A percentile compares a stretch with the other conserved stretches of the same genome.
Conservation (phyloP, 371 early-diverging fungal species). For the Rhizopus sp. region DNA sequence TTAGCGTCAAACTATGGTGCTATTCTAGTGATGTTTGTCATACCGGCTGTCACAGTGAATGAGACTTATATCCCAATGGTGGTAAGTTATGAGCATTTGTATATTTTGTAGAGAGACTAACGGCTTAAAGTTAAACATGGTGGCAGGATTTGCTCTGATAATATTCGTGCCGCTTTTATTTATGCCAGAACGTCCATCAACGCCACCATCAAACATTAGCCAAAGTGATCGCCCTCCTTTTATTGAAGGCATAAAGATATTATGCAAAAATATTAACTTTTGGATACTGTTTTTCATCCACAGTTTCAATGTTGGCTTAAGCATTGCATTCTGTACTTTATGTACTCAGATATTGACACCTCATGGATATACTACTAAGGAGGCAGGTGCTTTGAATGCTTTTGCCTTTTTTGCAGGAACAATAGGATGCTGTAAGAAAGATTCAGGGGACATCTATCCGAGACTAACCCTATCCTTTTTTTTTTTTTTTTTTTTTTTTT, state of each 20-base stretch:
- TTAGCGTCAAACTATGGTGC: constrained; percentile 54
- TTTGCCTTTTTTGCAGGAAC: constrained; percentile 42
- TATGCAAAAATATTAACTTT: constrained; percentile 40
- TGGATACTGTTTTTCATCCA: constrained; percentile 47
- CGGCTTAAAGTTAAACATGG: constrained; percentile 32
- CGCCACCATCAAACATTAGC: constrained; percentile 41
- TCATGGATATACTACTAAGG: constrained; percentile 56
- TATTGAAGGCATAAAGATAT: constrained; percentile 34
- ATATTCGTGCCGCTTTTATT: constrained; percentile 37
- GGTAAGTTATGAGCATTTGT: constrained; percentile 15
- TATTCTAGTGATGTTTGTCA: constrained; percentile 57
- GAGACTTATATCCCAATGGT: constrained; percentile 34
- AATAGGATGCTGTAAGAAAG: constrained; percentile 39
- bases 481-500: background rate
- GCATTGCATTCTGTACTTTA: constrained; percentile 53
- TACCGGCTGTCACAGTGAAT: constrained; percentile 50
- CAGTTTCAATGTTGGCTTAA: constrained; percentile 49
- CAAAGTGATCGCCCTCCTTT: constrained; percentile 29
- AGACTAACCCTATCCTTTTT: background rate
- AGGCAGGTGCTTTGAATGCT: constrained; percentile 46
- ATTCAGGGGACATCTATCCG: background rate
- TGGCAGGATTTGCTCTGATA: constrained; percentile 34
- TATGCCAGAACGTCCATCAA: constrained; percentile 47
- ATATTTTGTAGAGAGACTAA: background rate
- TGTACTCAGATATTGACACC: constrained; percentile 51